These are phyloP conservation scores for Allium cepa DNA, from an alignment of 106 monocot genomes.

Conservation along the genomic window DNA sequence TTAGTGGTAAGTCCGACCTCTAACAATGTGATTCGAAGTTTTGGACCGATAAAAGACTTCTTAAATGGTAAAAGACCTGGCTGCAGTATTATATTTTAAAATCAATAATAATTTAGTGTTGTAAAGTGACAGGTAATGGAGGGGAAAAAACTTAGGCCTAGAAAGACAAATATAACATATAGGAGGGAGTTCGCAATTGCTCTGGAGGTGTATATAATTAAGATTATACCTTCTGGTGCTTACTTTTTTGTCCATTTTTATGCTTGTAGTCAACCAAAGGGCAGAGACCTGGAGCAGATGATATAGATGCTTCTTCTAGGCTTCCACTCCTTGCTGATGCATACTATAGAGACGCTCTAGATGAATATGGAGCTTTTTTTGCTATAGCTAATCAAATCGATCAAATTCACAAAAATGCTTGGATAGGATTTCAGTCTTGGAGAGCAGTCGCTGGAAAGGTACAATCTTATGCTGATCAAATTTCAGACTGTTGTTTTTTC, in stretches of 20 bases:
- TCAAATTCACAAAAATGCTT: constrained; percentile 90
- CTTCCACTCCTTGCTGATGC: constrained; percentile 63
- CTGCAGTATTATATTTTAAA: no score
- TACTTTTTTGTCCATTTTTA: not conserved
- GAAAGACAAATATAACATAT: no score
- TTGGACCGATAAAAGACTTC: no score
- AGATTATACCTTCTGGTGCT: not conserved
- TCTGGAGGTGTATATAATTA: no score
- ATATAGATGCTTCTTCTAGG: constrained; percentile 89
- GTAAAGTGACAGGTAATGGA: not conserved
- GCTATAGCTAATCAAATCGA: constrained; percentile 85
- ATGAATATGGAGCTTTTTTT: constrained; percentile 92
- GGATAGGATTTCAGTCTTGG: constrained; percentile 99
- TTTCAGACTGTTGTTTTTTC: no score
- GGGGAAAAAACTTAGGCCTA: not conserved
- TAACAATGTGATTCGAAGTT: no score
- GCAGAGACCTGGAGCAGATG: constrained; percentile 77
- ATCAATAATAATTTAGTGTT: no score
- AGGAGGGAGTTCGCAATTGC: no score
- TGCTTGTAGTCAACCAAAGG: constrained; percentile 59
- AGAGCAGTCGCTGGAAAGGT: constrained; percentile 75
- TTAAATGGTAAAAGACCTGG: no score
- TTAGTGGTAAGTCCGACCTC: no score
- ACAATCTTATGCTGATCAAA: not conserved
- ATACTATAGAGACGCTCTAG: constrained; percentile 79